Evolutionary conservation across 2,329 filamentous ascomycete species (phyloP), one percentile per base, ranked within the genome.

Genomic region (Colletotrichum trifolii): DNA sequence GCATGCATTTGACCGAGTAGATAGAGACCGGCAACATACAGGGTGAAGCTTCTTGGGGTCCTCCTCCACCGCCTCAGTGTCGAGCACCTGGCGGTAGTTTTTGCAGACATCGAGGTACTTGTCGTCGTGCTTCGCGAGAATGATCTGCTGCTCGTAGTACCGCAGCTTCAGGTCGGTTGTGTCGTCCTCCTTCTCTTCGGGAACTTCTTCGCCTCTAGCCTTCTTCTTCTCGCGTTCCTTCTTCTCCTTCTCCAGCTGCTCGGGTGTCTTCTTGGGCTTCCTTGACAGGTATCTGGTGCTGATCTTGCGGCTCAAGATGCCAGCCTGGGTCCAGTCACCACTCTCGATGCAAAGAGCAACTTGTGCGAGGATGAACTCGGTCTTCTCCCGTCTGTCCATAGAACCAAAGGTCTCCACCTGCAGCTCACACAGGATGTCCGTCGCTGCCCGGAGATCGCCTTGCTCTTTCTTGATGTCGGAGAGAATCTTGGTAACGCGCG

Each of bases 391-490:
- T 72, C 96, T 87, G 69, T 93, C 91, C 96, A 99, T 99, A 25
- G 95, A 98, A 8, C 96, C 96, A 77, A 99, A 99, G 0, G 96
- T 99, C 85, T 99, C 96, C 54, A 99, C 96, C 78, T 99, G 96
- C 66, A 99, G 86, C 82, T 99, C 96, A 80, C 96, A 99, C 42
- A 99, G 87, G 68, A 96, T 96, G 72, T 98, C 95, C 58, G 92
- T 91, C 36, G 96, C 96, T 6, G 93, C 89, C 76, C 92, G 93
- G 74, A 97, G 83, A 74, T 99, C 95, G 69, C 94, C 95, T 80
- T 98, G 93, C 69, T 92, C 83, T 81, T 97, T 97, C 86, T 98
- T 98, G 85, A 99, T 98, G 79, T 97, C 89, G 55, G 96, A 98
- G 11, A 99, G 86, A 70, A 97, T 96, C 76, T 91, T 93, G 73